Conservation (phyloP, 345 rosid species). For the Gossypium sturtianum region DNA sequence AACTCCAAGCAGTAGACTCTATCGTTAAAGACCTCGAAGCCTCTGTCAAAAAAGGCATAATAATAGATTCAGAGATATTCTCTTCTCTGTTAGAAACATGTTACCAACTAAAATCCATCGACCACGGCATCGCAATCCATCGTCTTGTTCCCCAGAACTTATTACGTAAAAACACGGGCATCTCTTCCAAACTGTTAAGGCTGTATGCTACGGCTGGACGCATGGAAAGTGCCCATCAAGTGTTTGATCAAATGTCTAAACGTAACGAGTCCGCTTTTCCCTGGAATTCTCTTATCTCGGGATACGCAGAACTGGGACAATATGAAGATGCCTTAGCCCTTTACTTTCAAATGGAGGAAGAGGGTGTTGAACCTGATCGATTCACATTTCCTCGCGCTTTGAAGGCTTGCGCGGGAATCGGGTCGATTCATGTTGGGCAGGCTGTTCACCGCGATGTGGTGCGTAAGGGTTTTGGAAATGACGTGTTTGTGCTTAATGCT, state of each 20-base stretch:
- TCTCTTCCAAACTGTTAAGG: conserved; percentile 59
- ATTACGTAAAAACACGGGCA: conserved; percentile 43
- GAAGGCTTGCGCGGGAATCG: conserved; percentile 85
- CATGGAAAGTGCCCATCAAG: conserved; percentile 53
- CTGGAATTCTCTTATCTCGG: conserved; percentile 87
- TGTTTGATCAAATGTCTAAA: conserved; percentile 76
- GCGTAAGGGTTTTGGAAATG: conserved; percentile 55
- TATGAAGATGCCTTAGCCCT: conserved; percentile 80
- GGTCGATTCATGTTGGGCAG: conserved; percentile 59
- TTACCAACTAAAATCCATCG: conserved; percentile 43
- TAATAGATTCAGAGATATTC: conserved; percentile 46
- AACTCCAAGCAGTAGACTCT: conserved; percentile 53
- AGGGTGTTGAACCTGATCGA: conserved; percentile 63
- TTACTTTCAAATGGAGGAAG: conserved; percentile 90
- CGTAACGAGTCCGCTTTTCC: conserved; percentile 52
- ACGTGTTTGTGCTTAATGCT: conserved; percentile 62
- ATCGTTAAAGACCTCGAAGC: conserved; percentile 53
- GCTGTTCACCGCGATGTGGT: conserved; percentile 70
- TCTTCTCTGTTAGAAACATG: conserved; percentile 73
- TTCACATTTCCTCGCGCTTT: conserved; percentile 78
- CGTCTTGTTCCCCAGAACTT: conserved; percentile 47
- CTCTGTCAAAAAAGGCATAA: conserved; percentile 46
- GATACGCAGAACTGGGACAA: conserved; percentile 56
- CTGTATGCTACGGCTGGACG: conserved; percentile 47
- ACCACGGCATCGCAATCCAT: conserved; percentile 53